Evolutionary conservation across 176 grass and related monocot genomes (phyloP), one percentile per base, ranked within the genome.

Genomic region (Bolboschoenus planiculmis): DNA sequence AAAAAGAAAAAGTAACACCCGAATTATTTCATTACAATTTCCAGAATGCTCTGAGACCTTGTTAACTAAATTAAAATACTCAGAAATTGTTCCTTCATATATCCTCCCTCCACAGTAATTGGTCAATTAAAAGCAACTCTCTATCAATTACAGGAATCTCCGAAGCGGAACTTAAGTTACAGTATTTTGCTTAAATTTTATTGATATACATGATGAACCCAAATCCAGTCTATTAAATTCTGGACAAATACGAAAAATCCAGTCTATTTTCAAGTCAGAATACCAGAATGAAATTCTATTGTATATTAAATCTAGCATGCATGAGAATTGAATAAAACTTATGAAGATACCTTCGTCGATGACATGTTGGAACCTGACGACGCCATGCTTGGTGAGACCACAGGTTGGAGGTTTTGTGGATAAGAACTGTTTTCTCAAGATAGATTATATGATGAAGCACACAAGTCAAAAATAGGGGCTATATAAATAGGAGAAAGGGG

Each of bases 351-450:
- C 67, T 72, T 77, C 15, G 46, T 34, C 2, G 44, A 23, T 10
- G 72, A 77, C 66, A 71, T 70, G 36, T 23, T 43, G 66, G 37
- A 71, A 71, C 37, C 66, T 71, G 16, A 71, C 7, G 66, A 71
- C 44, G 44, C 43, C 10, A 9, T 77, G 72, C 44, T 77, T 53
- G 24, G 15, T 43, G 15, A 77, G 72, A 13, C 30, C 46, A 77
- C n/a, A 51, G 44, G 0, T 53, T 26, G 72, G n/a, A 4, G 27
- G 24, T 53, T n/a, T n/a, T 77, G 72, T 51, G 42, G 72, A 53
- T 53, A 33, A 76, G 39, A 26, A 46, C 9, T 42, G 61, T 30
- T 65, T 65, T 77, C 26, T 77, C 0, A 20, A 53, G 72, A 53
- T 53, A 77, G 46, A 24, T 31, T 77, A 16, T 53, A 20, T 50